phyloP scores from a whole-genome alignment of 176 grass and related monocot genomes.

The Carex kokanica region DNA sequence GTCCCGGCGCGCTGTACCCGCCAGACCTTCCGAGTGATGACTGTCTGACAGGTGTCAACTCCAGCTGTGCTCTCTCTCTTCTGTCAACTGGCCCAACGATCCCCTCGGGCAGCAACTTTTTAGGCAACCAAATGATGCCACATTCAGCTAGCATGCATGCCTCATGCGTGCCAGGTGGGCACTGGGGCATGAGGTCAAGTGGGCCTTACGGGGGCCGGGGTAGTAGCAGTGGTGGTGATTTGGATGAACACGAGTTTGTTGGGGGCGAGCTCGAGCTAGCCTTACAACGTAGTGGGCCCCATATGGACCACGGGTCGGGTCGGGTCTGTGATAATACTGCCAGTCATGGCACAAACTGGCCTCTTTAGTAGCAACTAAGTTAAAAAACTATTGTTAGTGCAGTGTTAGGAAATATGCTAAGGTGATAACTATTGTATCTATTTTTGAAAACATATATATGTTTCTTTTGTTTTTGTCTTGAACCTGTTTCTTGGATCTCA shows the following conservation, averaged over 20 bases:
- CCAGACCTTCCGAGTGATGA: slow-evolving; percentile 19
- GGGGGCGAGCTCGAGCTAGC: slow-evolving; percentile 37
- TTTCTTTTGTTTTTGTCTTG: background rate
- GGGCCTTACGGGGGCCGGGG: slow-evolving; percentile 15
- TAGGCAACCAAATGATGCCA: background rate
- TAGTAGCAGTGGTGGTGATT: background rate
- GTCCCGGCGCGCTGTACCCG: slow-evolving; percentile 21
- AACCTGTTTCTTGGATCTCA: background rate
- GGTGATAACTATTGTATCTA: background rate
- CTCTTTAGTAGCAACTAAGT: slow-evolving; percentile 22
- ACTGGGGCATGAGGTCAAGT: slow-evolving; percentile 31
- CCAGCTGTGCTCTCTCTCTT: slow-evolving; percentile 61
- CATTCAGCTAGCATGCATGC: background rate
- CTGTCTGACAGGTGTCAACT: slow-evolving; percentile 35
- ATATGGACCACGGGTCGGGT: background rate
- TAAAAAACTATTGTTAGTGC: background rate
- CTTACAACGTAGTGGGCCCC: slow-evolving; percentile 35
- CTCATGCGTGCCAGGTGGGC: background rate
- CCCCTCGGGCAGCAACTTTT: background rate
- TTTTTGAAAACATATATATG: background rate
- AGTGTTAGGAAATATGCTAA: background rate
- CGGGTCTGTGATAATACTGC: slow-evolving; percentile 14
- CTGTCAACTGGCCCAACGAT: slow-evolving; percentile 40
- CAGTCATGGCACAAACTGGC: slow-evolving; percentile 31
- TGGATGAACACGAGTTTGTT: slow-evolving; percentile 8